Conservation (phyloP, 257 asterid species). For the Capsicum rhomboideum region DNA sequence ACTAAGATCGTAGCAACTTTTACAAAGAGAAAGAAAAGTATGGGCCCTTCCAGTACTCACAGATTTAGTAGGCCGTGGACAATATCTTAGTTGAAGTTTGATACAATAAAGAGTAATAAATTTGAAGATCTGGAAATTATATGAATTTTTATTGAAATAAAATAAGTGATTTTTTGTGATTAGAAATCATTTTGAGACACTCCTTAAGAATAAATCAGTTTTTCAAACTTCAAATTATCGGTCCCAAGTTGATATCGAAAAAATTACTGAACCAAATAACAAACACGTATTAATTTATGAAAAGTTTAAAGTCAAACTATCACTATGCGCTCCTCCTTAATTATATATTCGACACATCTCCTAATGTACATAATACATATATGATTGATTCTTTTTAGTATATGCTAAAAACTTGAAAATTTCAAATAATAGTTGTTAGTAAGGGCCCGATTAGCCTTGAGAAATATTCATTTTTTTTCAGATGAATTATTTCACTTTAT, state of each 20-base stretch:
- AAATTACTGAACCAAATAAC: not conserved
- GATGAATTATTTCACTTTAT: no score
- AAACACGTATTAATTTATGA: not conserved
- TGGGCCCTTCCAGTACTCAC: not conserved
- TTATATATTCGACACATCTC: not conserved
- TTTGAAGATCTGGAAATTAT: not conserved
- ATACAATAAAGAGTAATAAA: not conserved
- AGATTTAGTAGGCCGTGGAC: not conserved
- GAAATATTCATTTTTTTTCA: no score
- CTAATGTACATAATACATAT: not conserved
- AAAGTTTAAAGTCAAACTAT: no score
- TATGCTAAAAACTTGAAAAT: not conserved
- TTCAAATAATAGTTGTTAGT: not conserved
- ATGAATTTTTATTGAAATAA: no score
- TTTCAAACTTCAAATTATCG: no score
- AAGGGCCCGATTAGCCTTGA: no score
- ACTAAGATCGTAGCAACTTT: not conserved
- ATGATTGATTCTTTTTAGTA: no score
- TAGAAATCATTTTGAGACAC: not conserved
- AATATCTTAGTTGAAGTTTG: not conserved
- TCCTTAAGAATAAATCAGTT: not conserved
- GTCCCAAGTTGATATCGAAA: not conserved
- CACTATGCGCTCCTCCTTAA: not conserved
- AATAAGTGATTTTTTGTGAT: not conserved
- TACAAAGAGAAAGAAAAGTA: not conserved